Conservation (phyloP, 73 alveolate genomes). For the Stentor roeselii region DNA sequence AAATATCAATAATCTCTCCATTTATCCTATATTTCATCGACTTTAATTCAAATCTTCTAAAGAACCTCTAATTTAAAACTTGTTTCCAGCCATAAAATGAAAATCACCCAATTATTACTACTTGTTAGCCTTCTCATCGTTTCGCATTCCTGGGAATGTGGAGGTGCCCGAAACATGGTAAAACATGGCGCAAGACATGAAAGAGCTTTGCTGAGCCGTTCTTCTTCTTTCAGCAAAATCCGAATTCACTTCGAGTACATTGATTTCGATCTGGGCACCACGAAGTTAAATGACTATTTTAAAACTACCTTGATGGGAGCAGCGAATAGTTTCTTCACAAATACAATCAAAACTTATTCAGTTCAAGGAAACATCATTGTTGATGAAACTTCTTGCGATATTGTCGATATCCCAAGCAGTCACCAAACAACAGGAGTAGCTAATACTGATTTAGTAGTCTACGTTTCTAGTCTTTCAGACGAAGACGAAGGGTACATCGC, state of each 20-base stretch:
- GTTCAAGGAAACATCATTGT: background rate
- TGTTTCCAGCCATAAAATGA: too few relatives aligned
- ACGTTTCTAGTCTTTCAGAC: background rate
- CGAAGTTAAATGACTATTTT: background rate
- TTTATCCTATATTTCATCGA: too few relatives aligned
- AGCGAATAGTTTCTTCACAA: background rate
- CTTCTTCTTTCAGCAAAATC: background rate
- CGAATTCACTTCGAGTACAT: background rate
- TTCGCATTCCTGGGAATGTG: background rate
- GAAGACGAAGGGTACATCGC: background rate
- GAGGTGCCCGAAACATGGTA: constrained; percentile 4
- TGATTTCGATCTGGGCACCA: background rate
- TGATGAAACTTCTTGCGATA: background rate
- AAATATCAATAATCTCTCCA: too few relatives aligned
- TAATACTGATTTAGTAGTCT: background rate
- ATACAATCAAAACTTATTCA: background rate
- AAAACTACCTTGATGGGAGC: background rate
- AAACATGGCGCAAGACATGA: too few relatives aligned
- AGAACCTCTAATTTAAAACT: too few relatives aligned
- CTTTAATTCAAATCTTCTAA: too few relatives aligned
- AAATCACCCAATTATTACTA: too few relatives aligned
- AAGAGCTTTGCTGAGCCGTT: background rate
- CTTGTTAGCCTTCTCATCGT: too few relatives aligned
- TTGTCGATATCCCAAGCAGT: background rate
- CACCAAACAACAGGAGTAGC: constrained; percentile 7